These are phyloP conservation scores for Fusarium duplospermum DNA, from an alignment of 2,329 filamentous ascomycete species.

Conservation along the genomic window DNA sequence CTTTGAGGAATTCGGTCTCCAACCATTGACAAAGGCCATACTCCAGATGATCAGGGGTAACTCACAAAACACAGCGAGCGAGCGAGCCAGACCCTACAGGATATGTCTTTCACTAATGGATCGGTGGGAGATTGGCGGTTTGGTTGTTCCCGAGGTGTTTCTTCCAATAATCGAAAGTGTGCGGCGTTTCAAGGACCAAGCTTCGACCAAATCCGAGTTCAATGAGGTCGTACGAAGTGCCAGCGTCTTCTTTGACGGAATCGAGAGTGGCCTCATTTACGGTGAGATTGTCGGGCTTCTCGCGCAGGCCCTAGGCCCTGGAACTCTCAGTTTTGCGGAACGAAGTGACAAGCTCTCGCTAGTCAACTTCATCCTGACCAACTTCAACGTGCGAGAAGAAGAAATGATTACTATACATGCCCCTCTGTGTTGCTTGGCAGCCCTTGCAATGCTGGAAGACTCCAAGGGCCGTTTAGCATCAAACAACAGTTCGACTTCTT, in stretches of 20 bases:
- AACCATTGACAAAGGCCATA: constrained; percentile 78
- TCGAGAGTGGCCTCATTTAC: constrained; percentile 94
- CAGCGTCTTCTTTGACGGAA: constrained; percentile 96
- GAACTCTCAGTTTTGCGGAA: constrained; percentile 56
- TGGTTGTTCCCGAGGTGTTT: constrained; percentile 90
- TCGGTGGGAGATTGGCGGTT: constrained; percentile 93
- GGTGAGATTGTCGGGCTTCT: constrained; percentile 80
- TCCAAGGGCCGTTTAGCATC: constrained; percentile 53
- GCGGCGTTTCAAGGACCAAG: constrained; percentile 75
- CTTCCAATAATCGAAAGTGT: constrained; percentile 86
- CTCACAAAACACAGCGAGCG: constrained; percentile 54
- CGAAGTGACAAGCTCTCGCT: constrained; percentile 75
- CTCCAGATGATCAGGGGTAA: constrained; percentile 76
- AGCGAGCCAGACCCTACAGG: constrained; percentile 86
- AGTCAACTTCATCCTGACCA: constrained; percentile 82
- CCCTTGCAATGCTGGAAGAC: constrained; percentile 75
- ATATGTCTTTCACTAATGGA: constrained; percentile 98
- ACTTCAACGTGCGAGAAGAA: constrained; percentile 95
- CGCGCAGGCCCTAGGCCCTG: constrained; percentile 66
- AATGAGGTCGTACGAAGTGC: constrained; percentile 91
- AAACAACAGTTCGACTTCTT: constrained; percentile 45
- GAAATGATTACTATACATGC: constrained; percentile 93
- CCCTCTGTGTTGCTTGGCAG: constrained; percentile 70
- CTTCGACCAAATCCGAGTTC: constrained; percentile 76
- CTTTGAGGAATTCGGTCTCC: constrained; percentile 83